Base-by-base conservation (phyloP, 768 basidiomycete genomes). In the Kwoniella dejecticola region DNA sequence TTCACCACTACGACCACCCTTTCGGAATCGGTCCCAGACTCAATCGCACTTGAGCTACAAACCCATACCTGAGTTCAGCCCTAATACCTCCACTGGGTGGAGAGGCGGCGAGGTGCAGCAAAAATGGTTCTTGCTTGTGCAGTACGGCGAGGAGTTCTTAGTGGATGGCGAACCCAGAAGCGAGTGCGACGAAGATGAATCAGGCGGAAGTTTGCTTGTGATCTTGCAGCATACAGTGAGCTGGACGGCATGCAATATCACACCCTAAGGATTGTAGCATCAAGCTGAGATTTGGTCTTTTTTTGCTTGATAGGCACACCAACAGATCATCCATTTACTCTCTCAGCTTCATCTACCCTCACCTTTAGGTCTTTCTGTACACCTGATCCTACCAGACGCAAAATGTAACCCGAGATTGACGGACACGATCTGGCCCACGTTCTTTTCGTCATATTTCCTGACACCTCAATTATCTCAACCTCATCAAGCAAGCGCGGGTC, bases 311-410 rank as follows among this genome's bases (percentile, higher is more conserved):
- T 36, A 63, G 62, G 31, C 41, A 1, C 62, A 63, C 31, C 62
- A 63, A 46, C 62, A 63, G 30, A 26, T 63, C 12, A 42, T 63
- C 2, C 56, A 52, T 23, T 19, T 63, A 12, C 31, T 63, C 8
- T 56, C 62, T 0, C 38, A 49, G 11, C 55, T 63, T 13, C 36
- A 46, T 3, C 49, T 63, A 5, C 62, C 62, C n/a, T 57, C 62
- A 11, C 62, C 62, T 11, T 27, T 46, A n/a, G 62, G 62, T 12
- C 33, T 63, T 10, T 63, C 55, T 26, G 38, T 63, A 3, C 62
- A 63, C 24, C 62, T 63, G 12, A 27, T 17, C 13, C 29, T 57
- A 8, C 56, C 62, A 4, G 13, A 36, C 13, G 13, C 53, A 12
- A 41, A 0, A 13, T 21, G 17, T 29, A 49, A 15, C 13, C 50